Evolutionary conservation across 2,329 filamentous ascomycete genomes (phyloP), one percentile per base, ranked within the genome.

Genomic region (Phaeosphaeriaceae sp.): DNA sequence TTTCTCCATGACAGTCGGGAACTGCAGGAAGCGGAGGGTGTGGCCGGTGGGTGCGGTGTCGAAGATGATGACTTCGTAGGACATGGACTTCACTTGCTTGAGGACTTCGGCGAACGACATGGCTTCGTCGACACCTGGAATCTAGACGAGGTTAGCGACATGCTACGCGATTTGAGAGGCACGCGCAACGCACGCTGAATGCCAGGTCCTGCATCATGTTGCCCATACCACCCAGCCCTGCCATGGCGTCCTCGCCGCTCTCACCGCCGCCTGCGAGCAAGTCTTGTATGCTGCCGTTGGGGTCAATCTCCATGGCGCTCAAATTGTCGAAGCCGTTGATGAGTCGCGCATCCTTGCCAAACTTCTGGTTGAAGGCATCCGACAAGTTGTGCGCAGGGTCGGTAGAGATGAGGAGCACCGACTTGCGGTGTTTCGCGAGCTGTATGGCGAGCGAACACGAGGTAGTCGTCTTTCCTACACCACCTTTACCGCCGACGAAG

Each of bases 101-200:
- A 99, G 86, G 65, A 99, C 95, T 83, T 99, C 95, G 77, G 95
- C 95, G 76, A 99, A 99, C 56, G 93, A 97, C 95, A 99, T 99
- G 78, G 95, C 95, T 81, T 99, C 95, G 77, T 99, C 95, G 62
- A 99, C 96, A 81, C 95, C 95, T 19, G 95, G 95, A 62, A 99
- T 99, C 92, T 96, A 52, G 24, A 3, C 20, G 7, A 22, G 36
- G 10, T 49, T 42, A 52, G 31, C 44, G 20, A 36, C 11, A 67
- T 45, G 63, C 54, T 27, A 33, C 21, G n/a, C 3, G 19, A 11
- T 27, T 1, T 42, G 19, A 13, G 31, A 36, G 31, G 31, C 11
- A 15, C 11, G 13, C 31, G 31, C 31, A 36, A 81, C 89, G 61
- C 81, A 96, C 93, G 66, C 92, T 93, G 80, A 98, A 97, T 0